Percentiles rank a stretch among this genome's conserved stretches.
phyloP scores from a whole-genome alignment of 192 early-diverging fungal species.

The Coemansia sp. region DNA sequence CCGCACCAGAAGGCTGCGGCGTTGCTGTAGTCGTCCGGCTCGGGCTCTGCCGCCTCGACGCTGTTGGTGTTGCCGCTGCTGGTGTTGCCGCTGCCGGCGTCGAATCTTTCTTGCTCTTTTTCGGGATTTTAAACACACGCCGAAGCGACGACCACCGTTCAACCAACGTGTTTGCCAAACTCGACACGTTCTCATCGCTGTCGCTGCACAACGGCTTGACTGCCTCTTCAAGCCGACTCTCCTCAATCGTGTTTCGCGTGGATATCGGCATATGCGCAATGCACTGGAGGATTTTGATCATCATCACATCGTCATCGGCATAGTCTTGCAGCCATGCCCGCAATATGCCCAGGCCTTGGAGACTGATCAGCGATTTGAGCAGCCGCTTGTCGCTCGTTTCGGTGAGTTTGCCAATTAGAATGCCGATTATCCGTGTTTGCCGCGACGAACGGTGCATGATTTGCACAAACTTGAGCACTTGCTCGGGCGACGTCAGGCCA shows the following conservation, averaged over 20 bases:
- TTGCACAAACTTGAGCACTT: conserved; percentile 74
- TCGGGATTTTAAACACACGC: conserved; percentile 49
- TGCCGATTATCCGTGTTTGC: conserved; percentile 54
- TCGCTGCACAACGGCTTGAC: conserved; percentile 50
- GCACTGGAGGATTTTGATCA: conserved; percentile 63
- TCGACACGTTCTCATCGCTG: conserved; percentile 43
- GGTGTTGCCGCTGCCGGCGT: conserved; percentile 12
- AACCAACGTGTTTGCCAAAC: conserved; percentile 23
- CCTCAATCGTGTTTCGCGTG: conserved; percentile 76
- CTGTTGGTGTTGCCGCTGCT: conserved; percentile 19
- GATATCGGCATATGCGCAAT: conserved; percentile 75
- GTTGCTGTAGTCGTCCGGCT: conserved; percentile 11
- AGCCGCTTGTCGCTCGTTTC: conserved; percentile 59
- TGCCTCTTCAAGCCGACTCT: conserved; percentile 68
- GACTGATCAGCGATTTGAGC: conserved; percentile 62
- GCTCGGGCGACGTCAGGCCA: conserved; percentile 65
- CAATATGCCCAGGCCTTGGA: conserved; percentile 42
- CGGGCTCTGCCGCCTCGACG: conserved; percentile 35
- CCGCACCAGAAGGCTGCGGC: background rate
- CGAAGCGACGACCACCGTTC: conserved; percentile 42
- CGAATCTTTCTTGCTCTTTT: conserved; percentile 40
- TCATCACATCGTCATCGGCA: conserved; percentile 58
- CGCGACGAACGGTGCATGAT: conserved; percentile 63
- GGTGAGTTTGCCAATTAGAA: conserved; percentile 61
- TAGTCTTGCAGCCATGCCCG: conserved; percentile 60